Conservation (phyloP, 129 eudicot genomes). For the Escallonia herrerae region DNA sequence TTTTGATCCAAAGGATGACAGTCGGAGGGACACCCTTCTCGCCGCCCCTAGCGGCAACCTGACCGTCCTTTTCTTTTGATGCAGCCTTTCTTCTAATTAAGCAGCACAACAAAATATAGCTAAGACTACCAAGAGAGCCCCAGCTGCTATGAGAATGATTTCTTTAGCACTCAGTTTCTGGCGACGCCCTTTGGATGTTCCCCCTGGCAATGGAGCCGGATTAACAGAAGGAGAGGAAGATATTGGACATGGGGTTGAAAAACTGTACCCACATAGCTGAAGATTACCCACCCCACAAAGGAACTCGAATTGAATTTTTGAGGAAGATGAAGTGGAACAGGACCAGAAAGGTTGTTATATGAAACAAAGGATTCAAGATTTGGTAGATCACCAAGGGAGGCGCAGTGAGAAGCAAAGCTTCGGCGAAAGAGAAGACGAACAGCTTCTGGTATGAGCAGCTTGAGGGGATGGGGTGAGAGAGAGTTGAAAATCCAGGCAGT, state of each 20-base stretch:
- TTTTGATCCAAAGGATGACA: constrained; percentile 4
- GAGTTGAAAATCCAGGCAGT: no score
- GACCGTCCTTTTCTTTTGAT: neutral
- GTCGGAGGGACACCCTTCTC: constrained; percentile 12
- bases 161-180: constrained; percentile 15
- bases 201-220: neutral
- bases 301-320: constrained; percentile 13
- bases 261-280: constrained; percentile 12
- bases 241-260: constrained; percentile 6
- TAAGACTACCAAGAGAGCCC: constrained; percentile 5
- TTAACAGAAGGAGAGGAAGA: neutral
- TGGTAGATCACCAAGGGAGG: no score
- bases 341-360: constrained; percentile 10
- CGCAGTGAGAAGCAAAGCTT: no score
- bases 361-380: constrained; percentile 9
- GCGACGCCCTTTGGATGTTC: constrained; percentile 1
- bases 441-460: no score
- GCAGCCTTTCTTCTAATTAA: constrained; percentile 6
- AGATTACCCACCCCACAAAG: constrained; percentile 20
- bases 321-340: constrained; percentile 11
- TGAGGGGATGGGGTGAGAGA: no score
- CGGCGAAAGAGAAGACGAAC: no score
- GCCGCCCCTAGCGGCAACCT: constrained; percentile 3
- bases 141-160: constrained; percentile 12
- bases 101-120: constrained; percentile 9